phyloP scores from a whole-genome alignment of 1,139 yeast species.

The Candida sp. region DNA sequence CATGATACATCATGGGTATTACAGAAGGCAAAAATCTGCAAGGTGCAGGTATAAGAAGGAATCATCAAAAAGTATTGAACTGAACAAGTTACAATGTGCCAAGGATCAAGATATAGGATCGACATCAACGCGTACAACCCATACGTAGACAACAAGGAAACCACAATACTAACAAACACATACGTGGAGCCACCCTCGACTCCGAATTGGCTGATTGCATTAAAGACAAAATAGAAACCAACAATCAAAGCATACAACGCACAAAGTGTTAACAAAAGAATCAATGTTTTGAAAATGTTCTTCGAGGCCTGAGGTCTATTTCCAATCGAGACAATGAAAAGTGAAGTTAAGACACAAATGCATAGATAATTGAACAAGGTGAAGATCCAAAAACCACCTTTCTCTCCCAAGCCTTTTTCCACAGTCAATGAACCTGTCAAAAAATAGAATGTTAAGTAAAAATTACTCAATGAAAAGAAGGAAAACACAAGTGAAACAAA shows the following conservation, averaged over 20 bases:
- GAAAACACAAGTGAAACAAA: conserved; percentile 73
- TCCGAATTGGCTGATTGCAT: conserved; percentile 43
- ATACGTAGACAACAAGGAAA: conserved; percentile 86
- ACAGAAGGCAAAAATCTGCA: conserved; percentile 92
- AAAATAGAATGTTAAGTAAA: conserved; percentile 87
- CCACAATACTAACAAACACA: conserved; percentile 67
- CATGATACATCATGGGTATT: conserved; percentile 96
- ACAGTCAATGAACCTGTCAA: conserved; percentile 80
- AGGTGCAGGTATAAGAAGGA: conserved; percentile 89
- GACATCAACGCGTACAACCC: conserved; percentile 84
- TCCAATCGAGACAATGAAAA: conserved; percentile 91
- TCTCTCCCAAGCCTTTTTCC: conserved; percentile 49
- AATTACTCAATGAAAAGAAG: conserved; percentile 87
- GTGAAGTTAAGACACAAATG: conserved; percentile 75
- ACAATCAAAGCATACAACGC: conserved; percentile 79
- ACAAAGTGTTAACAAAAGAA: conserved; percentile 70
- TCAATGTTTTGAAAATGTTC: conserved; percentile 65
- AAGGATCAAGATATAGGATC: conserved; percentile 81
- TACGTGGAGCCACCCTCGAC: conserved; percentile 47
- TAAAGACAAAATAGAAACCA: conserved; percentile 75
- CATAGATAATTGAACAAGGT: conserved; percentile 82
- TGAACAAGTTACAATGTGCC: conserved; percentile 89
- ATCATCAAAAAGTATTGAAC: conserved; percentile 81
- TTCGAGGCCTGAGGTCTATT: conserved; percentile 91
- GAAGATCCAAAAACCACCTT: conserved; percentile 77